These are phyloP conservation scores for Ophiostoma montium DNA, from an alignment of 2,329 filamentous ascomycete genomes.

Conservation along the genomic window DNA sequence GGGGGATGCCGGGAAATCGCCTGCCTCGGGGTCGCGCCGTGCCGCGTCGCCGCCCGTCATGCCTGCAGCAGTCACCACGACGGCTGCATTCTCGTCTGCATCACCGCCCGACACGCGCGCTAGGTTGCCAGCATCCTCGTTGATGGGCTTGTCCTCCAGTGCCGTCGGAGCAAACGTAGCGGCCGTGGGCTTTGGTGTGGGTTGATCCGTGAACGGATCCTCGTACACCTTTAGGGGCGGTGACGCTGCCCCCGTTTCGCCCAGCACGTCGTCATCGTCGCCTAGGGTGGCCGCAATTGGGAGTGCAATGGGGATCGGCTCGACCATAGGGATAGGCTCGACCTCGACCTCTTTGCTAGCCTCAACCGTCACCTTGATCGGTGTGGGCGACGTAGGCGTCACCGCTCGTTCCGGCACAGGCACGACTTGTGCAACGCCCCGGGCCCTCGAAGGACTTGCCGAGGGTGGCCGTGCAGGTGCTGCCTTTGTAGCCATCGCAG, in stretches of 20 bases:
- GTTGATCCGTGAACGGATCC: constrained; percentile 41
- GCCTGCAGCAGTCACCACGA: no score
- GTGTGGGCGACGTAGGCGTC: constrained; percentile 6
- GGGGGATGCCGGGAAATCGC: constrained; percentile 20
- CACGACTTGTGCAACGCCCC: background rate
- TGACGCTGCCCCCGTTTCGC: constrained; percentile 20
- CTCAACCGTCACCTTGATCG: background rate
- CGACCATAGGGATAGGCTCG: background rate
- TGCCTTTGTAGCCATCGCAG: background rate
- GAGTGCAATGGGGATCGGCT: background rate
- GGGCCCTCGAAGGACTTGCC: constrained; percentile 2
- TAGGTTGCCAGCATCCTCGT: constrained; percentile 34
- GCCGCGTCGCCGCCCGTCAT: background rate
- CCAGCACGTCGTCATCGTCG: constrained; percentile 6
- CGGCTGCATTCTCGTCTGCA: constrained; percentile 8
- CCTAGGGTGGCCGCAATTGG: background rate
- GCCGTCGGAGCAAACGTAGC: constrained; percentile 31
- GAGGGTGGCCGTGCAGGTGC: background rate
- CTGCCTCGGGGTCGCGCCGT: constrained; percentile 8
- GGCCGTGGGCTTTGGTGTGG: constrained; percentile 31
- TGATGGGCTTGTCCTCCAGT: constrained; percentile 45
- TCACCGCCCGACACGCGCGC: constrained; percentile 13
- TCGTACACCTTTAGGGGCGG: constrained; percentile 44
- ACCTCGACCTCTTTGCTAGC: background rate
- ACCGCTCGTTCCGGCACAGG: background rate